phyloP scores from a whole-genome alignment of 2,329 filamentous ascomycete genomes.

The Neofusicoccum umdonicola region DNA sequence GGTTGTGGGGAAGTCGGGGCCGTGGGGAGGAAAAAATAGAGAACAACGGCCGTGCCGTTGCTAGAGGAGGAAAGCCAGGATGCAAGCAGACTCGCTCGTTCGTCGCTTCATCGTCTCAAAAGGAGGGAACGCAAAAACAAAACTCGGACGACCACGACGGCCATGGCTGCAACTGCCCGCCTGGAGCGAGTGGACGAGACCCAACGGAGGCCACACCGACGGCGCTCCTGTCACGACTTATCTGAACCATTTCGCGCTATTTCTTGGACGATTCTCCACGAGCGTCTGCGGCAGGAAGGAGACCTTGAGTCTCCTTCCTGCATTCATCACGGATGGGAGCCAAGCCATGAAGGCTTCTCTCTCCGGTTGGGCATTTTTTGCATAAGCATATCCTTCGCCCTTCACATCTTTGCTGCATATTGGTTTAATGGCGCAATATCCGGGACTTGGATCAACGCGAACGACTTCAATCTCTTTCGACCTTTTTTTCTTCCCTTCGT shows the following conservation, averaged over 20 bases:
- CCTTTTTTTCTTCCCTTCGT: not conserved
- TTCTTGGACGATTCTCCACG: not conserved
- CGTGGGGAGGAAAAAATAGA: not conserved
- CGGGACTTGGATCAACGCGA: not conserved
- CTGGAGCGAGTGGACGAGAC: slow-evolving; percentile 14
- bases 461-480: not conserved
- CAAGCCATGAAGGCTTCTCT: not conserved
- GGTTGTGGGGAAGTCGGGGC: not conserved
- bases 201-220: not conserved
- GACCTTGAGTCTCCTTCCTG: not conserved
- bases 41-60: not conserved
- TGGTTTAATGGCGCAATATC: slow-evolving; percentile 12
- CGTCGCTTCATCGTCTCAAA: not conserved
- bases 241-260: slow-evolving; percentile 7
- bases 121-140: not conserved
- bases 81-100: not conserved
- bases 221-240: slow-evolving; percentile 7
- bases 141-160: slow-evolving; percentile 12
- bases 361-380: not conserved
- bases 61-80: not conserved
- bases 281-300: not conserved
- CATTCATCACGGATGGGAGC: not conserved
- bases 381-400: not conserved
- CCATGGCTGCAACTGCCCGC: slow-evolving; percentile 13
- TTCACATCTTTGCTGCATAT: slow-evolving; percentile 10